Base-by-base conservation (phyloP, 1,284 basidiomycete species). In the Ceratobasidium sp. region DNA sequence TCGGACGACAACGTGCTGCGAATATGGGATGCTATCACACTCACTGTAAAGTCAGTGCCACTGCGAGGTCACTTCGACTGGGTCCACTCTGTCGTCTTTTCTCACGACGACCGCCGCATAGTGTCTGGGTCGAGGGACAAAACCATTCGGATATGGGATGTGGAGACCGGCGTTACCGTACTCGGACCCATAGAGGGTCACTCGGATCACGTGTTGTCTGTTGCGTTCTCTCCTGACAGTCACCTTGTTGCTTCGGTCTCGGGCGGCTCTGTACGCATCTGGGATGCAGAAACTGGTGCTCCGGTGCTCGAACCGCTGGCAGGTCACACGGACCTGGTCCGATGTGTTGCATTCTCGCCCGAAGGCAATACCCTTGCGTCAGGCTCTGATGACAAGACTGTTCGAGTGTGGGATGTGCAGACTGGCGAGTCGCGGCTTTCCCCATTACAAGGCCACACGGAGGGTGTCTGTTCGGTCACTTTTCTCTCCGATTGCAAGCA, bases 121-220 rank as follows among this genome's bases (percentile, higher is more conserved):
- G 73, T 44, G 10, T 67, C 73, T 9, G 66, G 74, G 12, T 59
- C 73, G 4, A 42, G 69, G 2, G 74, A 78, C 44, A 6, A 10
- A 1, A 57, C 77, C 7, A 54, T 78, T 3, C 57, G 46, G 28
- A 38, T 78, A 9, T 75, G 70, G 77, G 68, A 75, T 71, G 15
- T 52, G 10, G 46, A 28, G 13, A 56, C 48, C 17, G 52, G 65
- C 12, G 57, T 3, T 28, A 42, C 23, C n/a, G n/a, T 26, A 6
- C 10, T 9, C 2, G 42, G 15, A 12, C 15, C 66, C 2, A 12
- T 77, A 17, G 7, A 26, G 10, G 64, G 66, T 17, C 66, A 77
- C 44, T 52, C 40, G 20, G 26, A 65, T 17, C 0, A 0, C 1
- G 56, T 68, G 13, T 1, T 0, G 2, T 40, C 64, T 15, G 52